Evolutionary conservation across 768 basidiomycete species (phyloP), one percentile per base, ranked within the genome.

Genomic region (Hygrophorus pudorinus): DNA sequence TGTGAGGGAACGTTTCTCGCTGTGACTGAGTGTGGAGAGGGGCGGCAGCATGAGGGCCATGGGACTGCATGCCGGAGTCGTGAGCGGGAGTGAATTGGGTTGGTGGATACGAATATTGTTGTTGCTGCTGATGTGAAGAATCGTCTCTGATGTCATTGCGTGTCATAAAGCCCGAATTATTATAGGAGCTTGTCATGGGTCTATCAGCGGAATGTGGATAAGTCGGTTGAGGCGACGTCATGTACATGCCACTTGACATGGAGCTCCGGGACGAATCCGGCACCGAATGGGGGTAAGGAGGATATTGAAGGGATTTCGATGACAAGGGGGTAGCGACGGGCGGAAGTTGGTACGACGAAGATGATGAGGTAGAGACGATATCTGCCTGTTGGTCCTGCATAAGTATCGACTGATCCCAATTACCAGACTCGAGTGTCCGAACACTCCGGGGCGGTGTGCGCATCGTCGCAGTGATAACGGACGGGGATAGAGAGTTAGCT

Each of bases 401-500:
- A 38, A 78, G 64, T 41, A 81, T 65, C 1, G 70, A 61, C 27
- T 80, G 73, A 35, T 76, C 71, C 81, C 81, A 83, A 43, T 65
- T 59, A 40, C 63, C 54, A 38, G 65, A 59, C 51, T 76, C 75
- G 41, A 74, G 70, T 43, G 73, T 70, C 37, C 66, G 69, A 55
- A 71, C 61, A 28, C 64, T 59, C 20, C 67, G 68, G 31, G 72
- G 66, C 18, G 76, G 65, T 7, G 20, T 45, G 4, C 44, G 44
- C 53, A 73, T 63, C 1, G 73, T 67, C 40, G 71, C 68, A 3
- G 76, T 67, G 14, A 75, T 63, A 24, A 67, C 67, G 14, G 71
- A 65, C n/a, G 84, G 83, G 3, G 83, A 83, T 30, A 71, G 60
- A 13, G 82, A 84, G 51, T 78, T 77, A 14, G 71, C 69, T 45